A percentile compares a stretch with the other conserved stretches of the same genome.
These are phyloP conservation scores for Candida xyloterini DNA, from an alignment of 805 yeast genomes.

Conservation along the genomic window DNA sequence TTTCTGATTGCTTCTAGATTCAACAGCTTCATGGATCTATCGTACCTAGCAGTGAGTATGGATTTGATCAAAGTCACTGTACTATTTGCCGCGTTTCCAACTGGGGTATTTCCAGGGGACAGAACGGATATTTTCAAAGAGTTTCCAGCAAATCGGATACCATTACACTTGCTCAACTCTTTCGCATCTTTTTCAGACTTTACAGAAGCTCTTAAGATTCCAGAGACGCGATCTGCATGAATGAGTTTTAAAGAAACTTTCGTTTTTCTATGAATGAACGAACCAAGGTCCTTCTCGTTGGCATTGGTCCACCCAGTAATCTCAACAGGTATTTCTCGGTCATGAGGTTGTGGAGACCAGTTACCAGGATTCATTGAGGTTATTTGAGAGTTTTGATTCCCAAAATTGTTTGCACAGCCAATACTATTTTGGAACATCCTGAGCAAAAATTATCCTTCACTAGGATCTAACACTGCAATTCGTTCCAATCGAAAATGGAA, in stretches of 20 bases:
- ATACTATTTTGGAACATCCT: constrained; percentile 2
- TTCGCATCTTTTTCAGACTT: constrained; percentile 53
- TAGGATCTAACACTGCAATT: neutral
- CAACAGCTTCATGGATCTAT: constrained; percentile 59
- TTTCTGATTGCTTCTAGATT: constrained; percentile 63
- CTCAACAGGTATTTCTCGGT: constrained; percentile 50
- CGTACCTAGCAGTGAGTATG: constrained; percentile 66
- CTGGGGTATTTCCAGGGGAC: constrained; percentile 21
- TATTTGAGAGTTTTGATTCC: neutral
- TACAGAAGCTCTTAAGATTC: constrained; percentile 59
- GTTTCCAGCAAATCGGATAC: constrained; percentile 80
- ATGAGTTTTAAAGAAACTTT: constrained; percentile 53
- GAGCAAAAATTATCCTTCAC: too few species aligned
- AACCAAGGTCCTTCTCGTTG: constrained; percentile 59
- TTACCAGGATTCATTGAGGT: neutral
- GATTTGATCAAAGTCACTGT: constrained; percentile 62
- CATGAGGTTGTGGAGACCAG: constrained; percentile 9
- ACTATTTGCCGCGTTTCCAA: constrained; percentile 23
- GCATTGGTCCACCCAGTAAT: constrained; percentile 84
- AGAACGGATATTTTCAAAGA: constrained; percentile 50
- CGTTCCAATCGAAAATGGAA: neutral
- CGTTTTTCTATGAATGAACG: constrained; percentile 68
- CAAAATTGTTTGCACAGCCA: neutral
- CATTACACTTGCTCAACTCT: constrained; percentile 57
- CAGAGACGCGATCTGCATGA: constrained; percentile 45